Evolutionary conservation across 257 asterid species (phyloP), one percentile per base, ranked within the genome.

Genomic region (Leptodermis oblonga): DNA sequence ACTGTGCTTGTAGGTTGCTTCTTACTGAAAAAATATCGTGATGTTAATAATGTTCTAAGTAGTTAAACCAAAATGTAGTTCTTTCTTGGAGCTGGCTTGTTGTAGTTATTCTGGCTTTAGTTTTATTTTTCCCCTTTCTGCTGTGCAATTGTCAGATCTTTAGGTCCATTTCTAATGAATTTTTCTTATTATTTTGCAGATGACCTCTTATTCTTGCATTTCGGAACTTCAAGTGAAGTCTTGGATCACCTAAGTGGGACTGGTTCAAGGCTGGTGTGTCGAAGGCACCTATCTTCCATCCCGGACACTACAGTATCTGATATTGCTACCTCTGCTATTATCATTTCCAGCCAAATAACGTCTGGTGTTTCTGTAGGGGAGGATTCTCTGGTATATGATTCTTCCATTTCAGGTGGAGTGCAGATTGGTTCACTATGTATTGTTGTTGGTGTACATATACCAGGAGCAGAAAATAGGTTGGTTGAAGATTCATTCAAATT

Each of bases 171-270:
- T 43, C 31, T 49, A 55, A 11, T 61, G 51, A 46, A 62, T 41
- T 65, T 54, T 68, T 72, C 73, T 63, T 70, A 64, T 37, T 4
- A 36, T 68, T 70, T 68, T 75, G 70, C 83, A 93, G 97, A 76
- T 82, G 97, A 89, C 77, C 89, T 94, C 70, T 73, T 89, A 75
- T 94, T 94, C 85, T 73, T 91, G 89, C 97, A 94, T 82, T 94
- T 94, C 73, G 97, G 97, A 72, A 94, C 97, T 81, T 91, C 99
- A 39, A 89, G 88, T 81, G 97, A 94, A 88, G 97, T 91, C 80
- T 80, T 94, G 79, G 97, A 91, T 74, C 99, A 94, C 87, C 84
- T 91, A 68, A 86, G 84, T 68, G 88, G 88, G 74, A 78, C 95
- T 69, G 89, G 88, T 81, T 83, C 92, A 34, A 88, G 81, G 70